A percentile compares a stretch with the other conserved stretches of the same genome.
phyloP scores from a whole-genome alignment of 2,329 filamentous ascomycete genomes.

The Sodiomyces alkalinus region DNA sequence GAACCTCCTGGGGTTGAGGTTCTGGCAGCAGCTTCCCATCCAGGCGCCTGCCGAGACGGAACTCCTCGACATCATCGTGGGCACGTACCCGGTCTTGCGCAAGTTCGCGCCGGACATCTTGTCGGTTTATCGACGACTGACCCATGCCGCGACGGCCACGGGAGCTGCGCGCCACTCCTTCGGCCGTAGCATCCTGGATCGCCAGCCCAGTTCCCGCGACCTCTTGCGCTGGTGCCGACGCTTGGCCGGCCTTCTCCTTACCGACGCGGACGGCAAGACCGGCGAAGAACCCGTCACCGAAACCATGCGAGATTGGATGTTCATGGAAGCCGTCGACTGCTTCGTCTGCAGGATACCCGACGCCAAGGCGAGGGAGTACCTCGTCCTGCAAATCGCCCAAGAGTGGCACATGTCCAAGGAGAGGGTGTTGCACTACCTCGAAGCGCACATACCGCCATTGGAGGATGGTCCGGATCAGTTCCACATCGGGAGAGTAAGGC shows the following conservation, averaged over 20 bases:
- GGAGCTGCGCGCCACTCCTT: constrained; percentile 15
- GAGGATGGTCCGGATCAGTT: constrained; percentile 44
- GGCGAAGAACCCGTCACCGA: constrained; percentile 60
- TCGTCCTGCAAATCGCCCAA: constrained; percentile 63
- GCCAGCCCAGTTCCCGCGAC: constrained; percentile 57
- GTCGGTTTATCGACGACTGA: constrained; percentile 40
- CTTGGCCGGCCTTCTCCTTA: constrained; percentile 53
- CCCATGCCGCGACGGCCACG: constrained; percentile 22
- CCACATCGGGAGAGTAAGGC: constrained; percentile 48
- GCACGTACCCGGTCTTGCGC: constrained; percentile 54
- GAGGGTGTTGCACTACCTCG: constrained; percentile 62
- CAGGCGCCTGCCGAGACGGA: constrained; percentile 52
- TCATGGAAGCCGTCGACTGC: constrained; percentile 84
- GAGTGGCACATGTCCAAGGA: constrained; percentile 78
- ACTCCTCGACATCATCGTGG: constrained; percentile 56
- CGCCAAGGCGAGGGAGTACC: constrained; percentile 37
- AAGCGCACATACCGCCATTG: constrained; percentile 55
- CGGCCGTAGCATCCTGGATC: constrained; percentile 28
- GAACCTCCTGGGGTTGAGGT: constrained; percentile 64
- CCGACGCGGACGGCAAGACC: constrained; percentile 41
- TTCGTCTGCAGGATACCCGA: constrained; percentile 73
- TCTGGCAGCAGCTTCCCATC: constrained; percentile 71
- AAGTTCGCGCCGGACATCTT: constrained; percentile 46
- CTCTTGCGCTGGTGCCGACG: constrained; percentile 84
- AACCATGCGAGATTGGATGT: constrained; percentile 64